Evolutionary conservation across 768 basidiomycete genomes (phyloP), one percentile per base, ranked within the genome.

Genomic region (Pisolithus orientalis): DNA sequence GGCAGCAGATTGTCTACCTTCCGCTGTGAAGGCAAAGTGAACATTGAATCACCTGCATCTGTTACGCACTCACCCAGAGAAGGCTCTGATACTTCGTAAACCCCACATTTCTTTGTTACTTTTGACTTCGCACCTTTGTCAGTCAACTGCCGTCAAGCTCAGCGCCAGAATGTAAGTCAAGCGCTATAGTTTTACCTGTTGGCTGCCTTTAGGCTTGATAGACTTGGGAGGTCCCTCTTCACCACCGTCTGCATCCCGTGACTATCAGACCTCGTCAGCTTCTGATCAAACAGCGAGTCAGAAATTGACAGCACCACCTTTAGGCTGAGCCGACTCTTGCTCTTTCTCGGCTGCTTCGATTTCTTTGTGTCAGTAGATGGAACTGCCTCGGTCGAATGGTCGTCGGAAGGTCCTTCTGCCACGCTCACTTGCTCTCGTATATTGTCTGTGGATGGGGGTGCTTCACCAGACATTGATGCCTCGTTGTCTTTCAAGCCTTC

Each of bases 11-110:
- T 27, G 21, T 9, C 25, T 11, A 28, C n/a, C 28, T 11, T 31
- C 5, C 27, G 28, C 44, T 45, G 5, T 27, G 27, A 42, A 40
- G 2, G 37, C 53, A 5, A 39, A 14, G 10, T 53, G 17, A 47
- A 10, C 25, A 48, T 24, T 8, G 5, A 21, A 53, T 13, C 24
- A 25, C 49, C 6, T 39, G 3, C 27, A 39, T 8, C 7, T 14
- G 45, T 9, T 14, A 6, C 6, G 14, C 29, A 52, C 62, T 50
- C 45, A 66, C 64, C 4, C 10, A 51, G 34, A 42, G 57, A 53
- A 43, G 48, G 21, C 32, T 51, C 52, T 34, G 53, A 49, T 17
- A 38, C 2, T 32, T 6, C 31, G 17, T 39, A 8, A 6, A 10
- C 13, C 2, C 27, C 57, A 43, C 51, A 53, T 24, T 47, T 59